Conservation (phyloP, 768 basidiomycete species). For the Lentinula sp. region DNA sequence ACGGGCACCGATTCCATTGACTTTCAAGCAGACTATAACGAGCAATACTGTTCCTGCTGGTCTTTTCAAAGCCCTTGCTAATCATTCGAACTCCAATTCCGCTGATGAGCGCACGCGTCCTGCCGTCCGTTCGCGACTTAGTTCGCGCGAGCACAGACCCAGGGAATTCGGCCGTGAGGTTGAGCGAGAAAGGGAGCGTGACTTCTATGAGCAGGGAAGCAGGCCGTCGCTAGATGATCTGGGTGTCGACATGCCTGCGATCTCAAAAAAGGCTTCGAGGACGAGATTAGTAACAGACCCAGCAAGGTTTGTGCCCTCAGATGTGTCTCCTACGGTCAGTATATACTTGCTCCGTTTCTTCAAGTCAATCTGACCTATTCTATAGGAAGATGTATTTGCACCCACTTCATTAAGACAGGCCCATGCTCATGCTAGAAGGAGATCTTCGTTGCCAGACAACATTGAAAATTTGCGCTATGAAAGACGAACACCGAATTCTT, state of each 20-base stretch:
- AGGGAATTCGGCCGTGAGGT: constrained; percentile 4
- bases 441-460: constrained; percentile 51
- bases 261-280: constrained; percentile 52
- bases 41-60: constrained; percentile 81
- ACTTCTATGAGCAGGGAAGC: constrained; percentile 2
- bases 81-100: constrained; percentile 17
- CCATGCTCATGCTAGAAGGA: constrained; percentile 32
- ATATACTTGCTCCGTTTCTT: background rate
- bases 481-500: background rate
- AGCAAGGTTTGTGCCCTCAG: constrained; percentile 17
- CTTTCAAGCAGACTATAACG: constrained; percentile 61
- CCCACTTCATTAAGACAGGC: constrained; percentile 17
- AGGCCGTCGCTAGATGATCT: constrained; percentile 72
- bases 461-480: constrained; percentile 5
- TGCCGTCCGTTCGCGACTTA: constrained; percentile 68
- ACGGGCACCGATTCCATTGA: constrained; percentile 71
- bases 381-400: constrained; percentile 33
- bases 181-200: constrained; percentile 4
- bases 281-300: constrained; percentile 55
- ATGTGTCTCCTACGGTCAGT: constrained; percentile 13
- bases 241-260: constrained; percentile 59
- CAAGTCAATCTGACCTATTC: background rate
- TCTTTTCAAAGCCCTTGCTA: constrained; percentile 74
- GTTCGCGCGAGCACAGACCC: constrained; percentile 48
- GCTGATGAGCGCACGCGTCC: constrained; percentile 64